These are phyloP conservation scores for Penicillium pulvis DNA, from an alignment of 495 filamentous ascomycete genomes.

Conservation along the genomic window DNA sequence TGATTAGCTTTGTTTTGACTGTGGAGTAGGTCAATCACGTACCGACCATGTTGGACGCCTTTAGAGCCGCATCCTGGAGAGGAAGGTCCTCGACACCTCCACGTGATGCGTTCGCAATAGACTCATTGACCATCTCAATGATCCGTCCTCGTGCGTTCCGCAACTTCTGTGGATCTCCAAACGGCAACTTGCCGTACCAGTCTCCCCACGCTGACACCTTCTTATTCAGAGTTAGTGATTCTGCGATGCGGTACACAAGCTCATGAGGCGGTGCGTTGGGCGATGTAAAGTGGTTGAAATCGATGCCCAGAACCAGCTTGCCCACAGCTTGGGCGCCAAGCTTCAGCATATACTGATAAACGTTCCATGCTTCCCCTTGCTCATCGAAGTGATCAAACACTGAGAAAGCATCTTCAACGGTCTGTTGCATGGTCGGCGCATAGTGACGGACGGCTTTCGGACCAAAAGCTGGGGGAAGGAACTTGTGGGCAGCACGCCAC, in stretches of 20 bases:
- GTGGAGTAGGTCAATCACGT: neutral
- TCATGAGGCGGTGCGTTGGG: constrained; percentile 40
- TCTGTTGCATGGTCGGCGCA: constrained; percentile 51
- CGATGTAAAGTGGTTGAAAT: constrained; percentile 52
- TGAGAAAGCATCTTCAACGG: constrained; percentile 41
- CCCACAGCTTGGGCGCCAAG: constrained; percentile 52
- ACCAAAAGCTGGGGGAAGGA: constrained; percentile 51
- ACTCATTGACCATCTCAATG: constrained; percentile 33
- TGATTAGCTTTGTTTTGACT: neutral
- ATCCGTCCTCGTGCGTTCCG: constrained; percentile 22
- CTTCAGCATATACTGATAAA: constrained; percentile 61
- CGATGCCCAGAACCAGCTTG: constrained; percentile 49
- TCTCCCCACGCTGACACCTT: constrained; percentile 43
- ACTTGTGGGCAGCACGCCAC: constrained; percentile 54
- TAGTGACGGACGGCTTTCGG: constrained; percentile 59
- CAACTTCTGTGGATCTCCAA: constrained; percentile 47
- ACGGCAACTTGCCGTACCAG: constrained; percentile 56
- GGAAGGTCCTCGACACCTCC: constrained; percentile 41
- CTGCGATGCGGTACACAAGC: constrained; percentile 40
- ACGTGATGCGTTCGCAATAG: constrained; percentile 28
- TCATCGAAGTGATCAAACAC: constrained; percentile 55
- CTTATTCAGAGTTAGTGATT: constrained; percentile 49
- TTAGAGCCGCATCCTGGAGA: constrained; percentile 51
- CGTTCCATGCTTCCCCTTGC: constrained; percentile 51
- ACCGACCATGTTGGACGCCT: constrained; percentile 27